Evolutionary conservation across 1,284 basidiomycete genomes (phyloP).

Genomic region (Bondarzewia mesenterica): DNA sequence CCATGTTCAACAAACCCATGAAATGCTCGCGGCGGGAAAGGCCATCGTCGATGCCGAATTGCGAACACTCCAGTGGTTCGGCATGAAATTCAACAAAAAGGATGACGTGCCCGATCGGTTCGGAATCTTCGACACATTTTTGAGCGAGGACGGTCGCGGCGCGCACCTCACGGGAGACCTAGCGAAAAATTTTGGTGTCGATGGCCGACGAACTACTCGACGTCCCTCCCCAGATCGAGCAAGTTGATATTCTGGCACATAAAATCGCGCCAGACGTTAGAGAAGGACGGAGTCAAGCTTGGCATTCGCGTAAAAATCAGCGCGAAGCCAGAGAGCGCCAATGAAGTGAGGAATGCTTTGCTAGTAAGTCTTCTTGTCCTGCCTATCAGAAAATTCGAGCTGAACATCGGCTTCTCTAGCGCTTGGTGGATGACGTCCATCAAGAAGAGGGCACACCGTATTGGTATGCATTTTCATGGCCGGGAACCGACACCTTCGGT

Average conservation of each 20-base stretch:
- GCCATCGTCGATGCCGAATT: background rate
- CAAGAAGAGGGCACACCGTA: background rate
- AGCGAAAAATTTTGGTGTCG: background rate
- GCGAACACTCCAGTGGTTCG: background rate
- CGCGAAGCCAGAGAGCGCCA: background rate
- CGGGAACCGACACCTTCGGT: background rate
- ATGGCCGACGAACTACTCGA: background rate
- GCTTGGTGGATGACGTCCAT: background rate
- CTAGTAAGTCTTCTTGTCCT: too few species aligned
- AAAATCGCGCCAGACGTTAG: background rate
- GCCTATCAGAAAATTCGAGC: too few species aligned
- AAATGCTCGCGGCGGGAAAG: background rate
- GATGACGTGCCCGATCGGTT: background rate
- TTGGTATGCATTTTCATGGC: background rate
- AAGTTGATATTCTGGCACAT: background rate
- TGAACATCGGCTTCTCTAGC: too few species aligned
- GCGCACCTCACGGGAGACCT: background rate
- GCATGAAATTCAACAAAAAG: background rate
- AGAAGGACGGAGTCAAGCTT: background rate
- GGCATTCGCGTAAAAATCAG: background rate
- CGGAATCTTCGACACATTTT: background rate
- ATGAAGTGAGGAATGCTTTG: background rate
- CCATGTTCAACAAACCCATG: background rate
- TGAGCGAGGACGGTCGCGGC: background rate
- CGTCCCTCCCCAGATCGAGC: background rate